Evolutionary conservation across 257 asterid species (phyloP), one percentile per base, ranked within the genome.

Genomic region (Solanum chiquidenum): DNA sequence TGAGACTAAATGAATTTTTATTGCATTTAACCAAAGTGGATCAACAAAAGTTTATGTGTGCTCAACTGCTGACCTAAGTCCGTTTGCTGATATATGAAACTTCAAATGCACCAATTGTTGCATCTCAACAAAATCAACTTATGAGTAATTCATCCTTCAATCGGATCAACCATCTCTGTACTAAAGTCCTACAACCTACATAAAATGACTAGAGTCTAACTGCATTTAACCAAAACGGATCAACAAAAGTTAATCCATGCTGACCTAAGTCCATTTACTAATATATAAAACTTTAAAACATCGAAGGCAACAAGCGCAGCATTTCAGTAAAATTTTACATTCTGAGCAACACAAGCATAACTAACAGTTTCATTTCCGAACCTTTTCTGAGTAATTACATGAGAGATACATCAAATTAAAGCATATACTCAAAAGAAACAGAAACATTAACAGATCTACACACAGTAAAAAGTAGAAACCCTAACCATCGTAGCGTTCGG

Each of bases 401-500:
- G 46, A 14, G 9, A 23, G 12, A 79, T 42, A 18, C 35, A 3
- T 27, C 44, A 49, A 31, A 82, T 52, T 20, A 9, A 49, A 29
- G 69, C 69, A 49, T 82, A 18, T 49, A 82, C 52, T 44, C 27
- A 44, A 82, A 82, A 49, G 16, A 27, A 5, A 49, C n/a, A 79
- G 9, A 49, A 49, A 82, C 29, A 82, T 10, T 6, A 82, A 46
- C 13, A 80, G 68, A 64, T 85, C 37, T 14, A 84, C 5, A 64
- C 37, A 84, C 25, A 62, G 2, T 6, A 16, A 8, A 40, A 64
- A 23, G 79, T 5, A 42, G 86, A 85, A 85, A 89, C 74, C 68
- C 68, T 86, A 89, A 91, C 93, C 93, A 72, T 91, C 92, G 40
- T 91, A 91, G 14, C 93, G 90, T 42, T 89, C 92, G 46, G 91